These are phyloP conservation scores for Acmispon strigosus DNA, from an alignment of 306 rosid species.

Conservation along the genomic window DNA sequence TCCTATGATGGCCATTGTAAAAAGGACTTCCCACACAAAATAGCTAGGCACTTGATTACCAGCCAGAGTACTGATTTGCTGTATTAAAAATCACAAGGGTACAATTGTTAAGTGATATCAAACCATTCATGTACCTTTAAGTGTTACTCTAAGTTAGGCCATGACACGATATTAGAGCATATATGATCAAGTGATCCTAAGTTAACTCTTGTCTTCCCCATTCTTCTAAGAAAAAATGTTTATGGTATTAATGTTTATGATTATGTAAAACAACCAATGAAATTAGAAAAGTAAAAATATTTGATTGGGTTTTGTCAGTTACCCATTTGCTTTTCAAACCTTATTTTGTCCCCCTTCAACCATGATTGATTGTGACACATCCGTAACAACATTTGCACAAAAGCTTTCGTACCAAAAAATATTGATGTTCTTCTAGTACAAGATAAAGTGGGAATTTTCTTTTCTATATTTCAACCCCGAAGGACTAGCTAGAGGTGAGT, in stretches of 20 bases:
- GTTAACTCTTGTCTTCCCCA: not conserved
- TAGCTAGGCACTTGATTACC: slow-evolving; percentile 80
- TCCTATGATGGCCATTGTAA: slow-evolving; percentile 73
- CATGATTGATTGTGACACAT: too few relatives aligned
- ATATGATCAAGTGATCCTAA: not conserved
- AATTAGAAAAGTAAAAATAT: not conserved
- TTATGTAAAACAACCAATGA: not conserved
- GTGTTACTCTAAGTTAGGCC: not conserved
- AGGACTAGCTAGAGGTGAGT: too few relatives aligned
- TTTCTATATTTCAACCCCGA: too few relatives aligned
- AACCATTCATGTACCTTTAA: not conserved
- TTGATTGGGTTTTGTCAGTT: not conserved
- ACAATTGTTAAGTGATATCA: slow-evolving; percentile 9
- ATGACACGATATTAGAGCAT: not conserved
- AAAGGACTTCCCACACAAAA: slow-evolving; percentile 67
- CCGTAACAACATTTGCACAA: too few relatives aligned
- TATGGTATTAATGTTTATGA: too few relatives aligned
- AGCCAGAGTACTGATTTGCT: slow-evolving; percentile 92
- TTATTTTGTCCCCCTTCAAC: too few relatives aligned
- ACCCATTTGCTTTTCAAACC: not conserved
- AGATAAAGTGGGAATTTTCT: too few relatives aligned
- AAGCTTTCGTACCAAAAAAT: too few relatives aligned
- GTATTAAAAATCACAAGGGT: slow-evolving; percentile 21
- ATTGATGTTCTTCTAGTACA: too few relatives aligned
- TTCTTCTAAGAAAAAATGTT: not conserved